Evolutionary conservation across 345 rosid species (phyloP).

Genomic region (Cardamine chenopodiifolia): DNA sequence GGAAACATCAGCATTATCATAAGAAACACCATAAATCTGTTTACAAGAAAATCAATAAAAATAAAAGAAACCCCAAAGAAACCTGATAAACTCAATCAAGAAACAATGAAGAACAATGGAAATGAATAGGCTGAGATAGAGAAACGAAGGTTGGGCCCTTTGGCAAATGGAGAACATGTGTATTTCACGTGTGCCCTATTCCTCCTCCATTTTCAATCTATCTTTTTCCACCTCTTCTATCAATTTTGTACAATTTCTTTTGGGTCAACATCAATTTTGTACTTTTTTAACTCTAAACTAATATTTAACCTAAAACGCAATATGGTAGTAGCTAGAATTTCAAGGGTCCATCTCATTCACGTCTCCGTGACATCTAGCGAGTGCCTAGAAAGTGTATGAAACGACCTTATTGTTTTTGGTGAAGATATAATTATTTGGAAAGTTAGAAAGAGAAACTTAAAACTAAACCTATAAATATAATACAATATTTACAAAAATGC

Average conservation of each 20-base stretch:
- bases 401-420: constrained; percentile 31
- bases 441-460: neutral
- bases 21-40: neutral
- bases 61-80: neutral
- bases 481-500: neutral
- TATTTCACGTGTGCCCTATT: neutral
- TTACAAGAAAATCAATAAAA: too few relatives aligned
- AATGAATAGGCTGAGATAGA: constrained; percentile 10
- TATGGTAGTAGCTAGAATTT: constrained; percentile 24
- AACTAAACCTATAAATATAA: neutral
- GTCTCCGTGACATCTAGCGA: constrained; percentile 31
- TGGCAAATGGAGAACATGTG: constrained; percentile 32
- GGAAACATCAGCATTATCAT: neutral
- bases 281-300: neutral
- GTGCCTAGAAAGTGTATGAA: constrained; percentile 24
- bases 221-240: neutral
- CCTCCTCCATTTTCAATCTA: constrained; percentile 21
- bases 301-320: neutral
- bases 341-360: constrained; percentile 32
- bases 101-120: constrained; percentile 3
- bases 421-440: neutral
- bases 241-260: neutral
- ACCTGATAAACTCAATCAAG: constrained; percentile 5
- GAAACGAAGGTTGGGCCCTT: constrained; percentile 30
- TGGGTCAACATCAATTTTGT: neutral